phyloP scores from a whole-genome alignment of 148 eudicot genomes.

The Vaccinium macrocarpon region DNA sequence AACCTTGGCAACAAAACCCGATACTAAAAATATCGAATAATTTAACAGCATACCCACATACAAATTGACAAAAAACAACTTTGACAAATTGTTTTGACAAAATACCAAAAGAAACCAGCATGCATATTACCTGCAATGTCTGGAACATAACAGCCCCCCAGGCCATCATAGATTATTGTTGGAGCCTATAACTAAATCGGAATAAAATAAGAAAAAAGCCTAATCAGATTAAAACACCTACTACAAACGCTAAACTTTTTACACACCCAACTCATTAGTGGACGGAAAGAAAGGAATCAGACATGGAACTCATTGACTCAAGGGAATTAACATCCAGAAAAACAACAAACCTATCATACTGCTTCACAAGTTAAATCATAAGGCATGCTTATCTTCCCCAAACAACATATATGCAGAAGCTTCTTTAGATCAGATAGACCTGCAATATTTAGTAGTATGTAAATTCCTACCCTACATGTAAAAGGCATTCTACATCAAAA shows the following conservation, averaged over 20 bases:
- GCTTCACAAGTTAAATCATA: not conserved
- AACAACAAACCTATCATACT: not conserved
- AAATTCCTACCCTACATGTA: conserved; percentile 6
- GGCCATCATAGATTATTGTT: conserved; percentile 21
- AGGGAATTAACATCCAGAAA: conserved; percentile 6
- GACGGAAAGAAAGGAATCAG: not conserved
- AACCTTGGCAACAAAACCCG: conserved; percentile 22
- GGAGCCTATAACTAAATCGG: conserved; percentile 18
- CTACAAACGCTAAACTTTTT: not conserved
- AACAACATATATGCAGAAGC: not conserved
- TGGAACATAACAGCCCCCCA: conserved; percentile 34
- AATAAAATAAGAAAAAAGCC: not conserved
- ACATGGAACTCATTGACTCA: not conserved
- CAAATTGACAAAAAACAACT: conserved; percentile 34
- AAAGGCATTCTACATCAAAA: conserved; percentile 2
- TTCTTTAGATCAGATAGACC: conserved; percentile 7
- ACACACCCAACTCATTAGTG: not conserved
- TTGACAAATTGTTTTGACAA: conserved; percentile 43
- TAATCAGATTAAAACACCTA: not conserved
- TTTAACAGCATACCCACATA: conserved; percentile 55
- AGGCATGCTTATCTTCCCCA: conserved; percentile 11
- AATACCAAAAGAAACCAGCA: conserved; percentile 47
- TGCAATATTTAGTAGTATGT: conserved; percentile 7
- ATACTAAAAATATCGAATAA: conserved; percentile 19
- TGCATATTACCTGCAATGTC: conserved; percentile 41